Base-by-base conservation (phyloP, 163 green algal genomes). In the Smithsoniella earleae region DNA sequence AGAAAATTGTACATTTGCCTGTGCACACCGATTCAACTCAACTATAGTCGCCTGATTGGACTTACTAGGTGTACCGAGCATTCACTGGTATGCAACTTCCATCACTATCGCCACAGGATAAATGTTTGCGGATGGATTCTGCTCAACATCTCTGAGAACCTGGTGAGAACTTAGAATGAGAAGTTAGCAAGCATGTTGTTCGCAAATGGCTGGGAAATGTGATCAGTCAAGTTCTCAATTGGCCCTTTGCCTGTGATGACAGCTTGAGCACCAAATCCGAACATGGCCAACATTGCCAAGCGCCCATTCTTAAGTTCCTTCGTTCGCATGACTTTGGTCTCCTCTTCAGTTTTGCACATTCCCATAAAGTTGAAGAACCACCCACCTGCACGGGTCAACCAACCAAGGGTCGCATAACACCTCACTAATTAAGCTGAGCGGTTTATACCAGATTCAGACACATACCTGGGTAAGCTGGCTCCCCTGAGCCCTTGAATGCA, bases 351-450 rank as follows among this genome's bases (percentile, higher is more conserved):
- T 80, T 88, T 93, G 79, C 88, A 91, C 66, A 86, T 87, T 36
- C 96, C 80, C 81, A 88, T 89, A 78, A 93, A 84, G 90, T 98
- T 98, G 93, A 98, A 98, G 74, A 89, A 93, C 33, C 82, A 81
- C 66, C 89, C 89, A 76, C 87, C 87, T 91, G 78, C 58, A 77
- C 16, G 69, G 22, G 22, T 74, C 0, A 31, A 66, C 2, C 4
- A 33, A 22, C 13, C 54, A 5, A 13, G 38, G n/a, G n/a, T n/a
- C n/a, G n/a, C n/a, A n/a, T n/a, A n/a, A n/a, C n/a, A n/a, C 18
- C 18, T 20, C 55, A 44, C 13, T 75, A 16, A 74, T 37, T 13
- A 22, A 76, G 16, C 25, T n/a, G n/a, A 74, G 16, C 18, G 18
- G 13, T 16, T 52, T n/a, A 18, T 55, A 2, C 62, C 66, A 30